Evolutionary conservation across 2,329 filamentous ascomycete genomes (phyloP).

Genomic region (Trichoderma sp.): DNA sequence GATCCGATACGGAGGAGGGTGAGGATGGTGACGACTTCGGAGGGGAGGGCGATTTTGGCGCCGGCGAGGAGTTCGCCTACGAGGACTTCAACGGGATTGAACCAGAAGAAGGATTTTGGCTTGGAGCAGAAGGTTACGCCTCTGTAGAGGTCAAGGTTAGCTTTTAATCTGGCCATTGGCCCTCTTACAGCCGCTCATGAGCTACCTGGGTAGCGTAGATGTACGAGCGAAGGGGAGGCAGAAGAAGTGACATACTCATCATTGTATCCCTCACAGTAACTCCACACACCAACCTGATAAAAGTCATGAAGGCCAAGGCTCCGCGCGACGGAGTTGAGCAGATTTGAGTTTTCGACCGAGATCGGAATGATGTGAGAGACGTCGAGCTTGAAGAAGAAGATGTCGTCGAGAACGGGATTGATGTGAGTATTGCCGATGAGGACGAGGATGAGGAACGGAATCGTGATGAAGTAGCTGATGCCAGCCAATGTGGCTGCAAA

Average conservation of each 20-base stretch:
- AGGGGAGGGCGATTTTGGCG: constrained; percentile 80
- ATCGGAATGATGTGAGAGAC: constrained; percentile 79
- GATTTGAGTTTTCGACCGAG: constrained; percentile 68
- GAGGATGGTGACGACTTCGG: constrained; percentile 73
- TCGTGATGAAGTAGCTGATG: constrained; percentile 71
- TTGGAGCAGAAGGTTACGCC: constrained; percentile 77
- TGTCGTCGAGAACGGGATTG: constrained; percentile 64
- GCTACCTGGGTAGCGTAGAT: too few relatives aligned
- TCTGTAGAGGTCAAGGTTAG: constrained; percentile 40
- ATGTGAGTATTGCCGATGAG: constrained; percentile 75
- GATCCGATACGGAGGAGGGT: constrained; percentile 74
- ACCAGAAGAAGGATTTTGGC: constrained; percentile 78
- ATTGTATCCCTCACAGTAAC: constrained; percentile 85
- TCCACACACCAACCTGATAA: constrained; percentile 91
- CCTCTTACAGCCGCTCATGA: not conserved
- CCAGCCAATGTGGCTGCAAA: constrained; percentile 68
- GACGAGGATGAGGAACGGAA: constrained; percentile 79
- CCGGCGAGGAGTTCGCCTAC: constrained; percentile 78
- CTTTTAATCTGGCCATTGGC: not conserved
- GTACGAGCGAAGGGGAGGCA: not conserved
- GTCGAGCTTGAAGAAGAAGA: constrained; percentile 85
- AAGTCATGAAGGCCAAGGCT: constrained; percentile 90
- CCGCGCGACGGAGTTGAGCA: constrained; percentile 87
- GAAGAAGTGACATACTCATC: constrained; percentile 52
- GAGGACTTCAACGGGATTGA: constrained; percentile 85